These are phyloP conservation scores for Psilocybe tampanensis DNA, from an alignment of 768 basidiomycete genomes.

Conservation along the genomic window DNA sequence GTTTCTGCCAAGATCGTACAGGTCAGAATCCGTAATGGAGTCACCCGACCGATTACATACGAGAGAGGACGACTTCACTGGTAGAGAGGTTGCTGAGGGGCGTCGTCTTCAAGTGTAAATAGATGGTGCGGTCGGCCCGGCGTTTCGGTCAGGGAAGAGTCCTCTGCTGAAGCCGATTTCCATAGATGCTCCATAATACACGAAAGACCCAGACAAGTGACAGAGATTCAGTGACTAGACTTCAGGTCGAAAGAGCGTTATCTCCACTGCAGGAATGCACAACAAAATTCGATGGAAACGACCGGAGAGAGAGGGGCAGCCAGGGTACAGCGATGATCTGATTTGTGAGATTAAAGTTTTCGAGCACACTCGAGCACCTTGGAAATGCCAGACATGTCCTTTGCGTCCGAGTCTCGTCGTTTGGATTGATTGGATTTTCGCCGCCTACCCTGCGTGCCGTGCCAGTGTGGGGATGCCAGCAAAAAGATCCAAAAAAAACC, in stretches of 20 bases:
- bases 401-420: background rate
- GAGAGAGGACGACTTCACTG: background rate
- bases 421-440: background rate
- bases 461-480: background rate
- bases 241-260: background rate
- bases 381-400: too few species aligned
- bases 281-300: background rate
- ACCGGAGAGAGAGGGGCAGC: background rate
- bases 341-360: background rate
- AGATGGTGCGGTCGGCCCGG: background rate
- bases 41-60: too few species aligned
- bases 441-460: background rate
- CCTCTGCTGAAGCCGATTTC: background rate
- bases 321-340: background rate
- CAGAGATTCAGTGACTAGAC: background rate
- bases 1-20: background rate
- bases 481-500: background rate
- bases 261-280: background rate
- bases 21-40: background rate
- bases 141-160: background rate
- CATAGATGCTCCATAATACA: background rate
- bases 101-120: background rate
- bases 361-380: background rate
- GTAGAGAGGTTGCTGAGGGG: too few species aligned
- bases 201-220: background rate